Percentiles rank a stretch among this genome's conserved stretches.
These are phyloP conservation scores for Lyophyllum atratum DNA, from an alignment of 768 basidiomycete species.

Conservation along the genomic window DNA sequence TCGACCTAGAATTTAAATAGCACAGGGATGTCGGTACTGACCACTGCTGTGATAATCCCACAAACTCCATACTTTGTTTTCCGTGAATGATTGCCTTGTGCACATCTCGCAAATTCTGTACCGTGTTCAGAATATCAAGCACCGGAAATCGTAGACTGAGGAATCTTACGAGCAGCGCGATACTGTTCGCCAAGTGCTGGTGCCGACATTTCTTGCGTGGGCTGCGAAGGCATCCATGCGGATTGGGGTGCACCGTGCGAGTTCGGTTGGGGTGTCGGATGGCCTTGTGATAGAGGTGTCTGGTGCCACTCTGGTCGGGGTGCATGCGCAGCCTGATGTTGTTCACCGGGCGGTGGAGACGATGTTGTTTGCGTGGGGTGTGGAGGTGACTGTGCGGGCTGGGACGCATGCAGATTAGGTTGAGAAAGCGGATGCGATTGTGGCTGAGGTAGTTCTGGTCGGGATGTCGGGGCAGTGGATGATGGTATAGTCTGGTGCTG, in stretches of 20 bases:
- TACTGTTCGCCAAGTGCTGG: slow-evolving; percentile 17
- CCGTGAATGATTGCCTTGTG: slow-evolving; percentile 11
- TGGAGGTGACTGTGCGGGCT: too few relatives aligned
- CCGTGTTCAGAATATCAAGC: neutral
- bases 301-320: too few relatives aligned
- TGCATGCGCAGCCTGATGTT: too few relatives aligned
- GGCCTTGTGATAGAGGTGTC: neutral
- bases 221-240: too few relatives aligned
- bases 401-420: too few relatives aligned
- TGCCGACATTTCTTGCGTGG: neutral
- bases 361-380: neutral
- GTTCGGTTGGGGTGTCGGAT: too few relatives aligned
- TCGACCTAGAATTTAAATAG: neutral
- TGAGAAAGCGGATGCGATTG: too few relatives aligned
- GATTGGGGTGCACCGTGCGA: too few relatives aligned
- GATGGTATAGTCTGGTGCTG: too few relatives aligned
- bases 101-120: slow-evolving; percentile 17
- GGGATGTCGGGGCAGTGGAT: too few relatives aligned
- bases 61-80: slow-evolving; percentile 16
- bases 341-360: too few relatives aligned
- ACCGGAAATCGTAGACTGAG: neutral
- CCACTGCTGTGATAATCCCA: slow-evolving; percentile 20
- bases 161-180: slow-evolving; percentile 13
- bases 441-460: too few relatives aligned
- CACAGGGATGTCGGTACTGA: neutral